Evolutionary conservation across 345 rosid species (phyloP).

Genomic region (Pistacia atlantica): DNA sequence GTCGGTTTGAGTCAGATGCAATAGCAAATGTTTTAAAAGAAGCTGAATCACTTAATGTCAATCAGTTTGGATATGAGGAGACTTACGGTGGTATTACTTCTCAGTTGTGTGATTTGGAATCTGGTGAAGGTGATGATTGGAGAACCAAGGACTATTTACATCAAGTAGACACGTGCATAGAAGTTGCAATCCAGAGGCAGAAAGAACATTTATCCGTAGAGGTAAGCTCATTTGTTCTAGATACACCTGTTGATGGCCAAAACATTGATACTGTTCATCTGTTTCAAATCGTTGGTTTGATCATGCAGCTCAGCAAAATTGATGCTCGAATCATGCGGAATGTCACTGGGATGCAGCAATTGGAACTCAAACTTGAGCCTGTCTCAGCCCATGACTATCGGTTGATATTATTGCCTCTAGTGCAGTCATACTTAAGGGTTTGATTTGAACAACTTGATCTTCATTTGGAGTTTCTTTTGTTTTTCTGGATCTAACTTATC

Average conservation of each 20-base stretch:
- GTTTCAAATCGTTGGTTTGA: slow-evolving; percentile 22
- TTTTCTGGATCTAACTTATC: slow-evolving; percentile 10
- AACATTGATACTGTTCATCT: not conserved
- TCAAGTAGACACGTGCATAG: slow-evolving; percentile 77
- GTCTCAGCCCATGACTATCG: slow-evolving; percentile 72
- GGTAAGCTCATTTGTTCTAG: slow-evolving; percentile 47
- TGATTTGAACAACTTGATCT: slow-evolving; percentile 31
- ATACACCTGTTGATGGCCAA: slow-evolving; percentile 6
- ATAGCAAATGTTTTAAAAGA: slow-evolving; percentile 74
- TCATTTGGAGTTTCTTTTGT: slow-evolving; percentile 13
- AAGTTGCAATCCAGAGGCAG: slow-evolving; percentile 76
- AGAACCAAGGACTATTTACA: slow-evolving; percentile 65
- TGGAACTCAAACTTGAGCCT: slow-evolving; percentile 80
- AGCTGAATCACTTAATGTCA: slow-evolving; percentile 66
- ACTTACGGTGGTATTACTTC: slow-evolving; percentile 57
- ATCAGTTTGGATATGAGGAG: slow-evolving; percentile 75
- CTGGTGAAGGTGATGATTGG: slow-evolving; percentile 81
- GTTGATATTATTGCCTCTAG: slow-evolving; percentile 63
- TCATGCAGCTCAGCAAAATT: slow-evolving; percentile 76
- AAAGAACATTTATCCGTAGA: slow-evolving; percentile 78
- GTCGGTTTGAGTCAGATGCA: slow-evolving; percentile 72
- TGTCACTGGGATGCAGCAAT: slow-evolving; percentile 76
- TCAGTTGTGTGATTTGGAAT: slow-evolving; percentile 81
- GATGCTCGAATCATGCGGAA: slow-evolving; percentile 77
- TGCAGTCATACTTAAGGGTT: slow-evolving; percentile 86